Base-by-base conservation (phyloP, 768 basidiomycete genomes). In the Termitomyces sp. region DNA sequence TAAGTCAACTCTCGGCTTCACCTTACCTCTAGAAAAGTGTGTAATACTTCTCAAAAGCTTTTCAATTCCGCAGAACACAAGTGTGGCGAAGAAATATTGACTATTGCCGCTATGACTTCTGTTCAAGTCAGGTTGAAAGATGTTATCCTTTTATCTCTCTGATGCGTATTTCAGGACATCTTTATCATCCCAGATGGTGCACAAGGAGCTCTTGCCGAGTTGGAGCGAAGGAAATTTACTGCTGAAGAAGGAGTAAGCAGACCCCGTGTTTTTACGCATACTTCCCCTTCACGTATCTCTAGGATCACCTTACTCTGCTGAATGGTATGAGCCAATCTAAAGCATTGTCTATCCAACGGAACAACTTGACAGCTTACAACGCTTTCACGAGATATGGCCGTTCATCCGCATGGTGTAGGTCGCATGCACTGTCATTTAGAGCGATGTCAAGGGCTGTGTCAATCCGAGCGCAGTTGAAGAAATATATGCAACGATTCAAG, bases 21-120 rank as follows among this genome's bases (percentile, higher is more conserved):
- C 4, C 35, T 44, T 36, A 24, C 4, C 35, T 40, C 38, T 32
- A 20, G 20, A 24, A n/a, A 45, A 6, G 18, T 54, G 28, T 38
- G 46, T 50, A 33, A 44, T 47, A 22, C 48, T 24, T 6, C 47
- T 58, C 43, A 60, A 42, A 28, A 99, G 96, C 70, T 99, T 4
- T 91, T 98, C 63, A 83, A 77, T 57, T 96, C 94, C 20, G 86
- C 87, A 64, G 86, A 90, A 4, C 89, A 88, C 69, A 81, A 81
- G 63, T 99, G 97, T 63, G 93, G 96, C 3, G 94, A 98, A 64
- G 97, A 99, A 68, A 91, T 97, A 50, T 75, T 99, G 54, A 94
- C 94, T 0, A 97, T 99, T 54, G 91, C 94, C 6, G 94, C 97
- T 0, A 98, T 99, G 92, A 90, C 89, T 6, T 82, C 94, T 8